Conservation (phyloP, 768 basidiomycete genomes). For the Cyclocybe cylindracea region DNA sequence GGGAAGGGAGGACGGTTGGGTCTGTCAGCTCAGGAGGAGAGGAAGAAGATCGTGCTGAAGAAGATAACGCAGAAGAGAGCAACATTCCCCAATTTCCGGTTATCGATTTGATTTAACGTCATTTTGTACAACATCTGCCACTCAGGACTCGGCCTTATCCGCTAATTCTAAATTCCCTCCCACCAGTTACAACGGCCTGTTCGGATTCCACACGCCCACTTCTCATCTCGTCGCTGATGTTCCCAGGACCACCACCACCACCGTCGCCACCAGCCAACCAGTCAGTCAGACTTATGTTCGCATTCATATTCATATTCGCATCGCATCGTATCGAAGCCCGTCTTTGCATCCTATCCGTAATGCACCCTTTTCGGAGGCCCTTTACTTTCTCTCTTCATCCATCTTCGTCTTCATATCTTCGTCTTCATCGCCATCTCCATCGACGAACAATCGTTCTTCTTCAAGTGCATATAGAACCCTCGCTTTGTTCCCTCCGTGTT, state of each 20-base stretch:
- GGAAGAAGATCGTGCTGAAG: background rate
- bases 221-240: slow-evolving; percentile 14
- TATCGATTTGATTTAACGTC: background rate
- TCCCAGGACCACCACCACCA: background rate
- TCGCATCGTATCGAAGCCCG: too few relatives aligned
- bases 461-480: too few relatives aligned
- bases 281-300: too few relatives aligned
- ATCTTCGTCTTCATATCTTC: too few relatives aligned
- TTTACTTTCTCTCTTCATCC: too few relatives aligned
- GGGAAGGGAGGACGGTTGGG: slow-evolving; percentile 1
- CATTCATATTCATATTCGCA: too few relatives aligned
- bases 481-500: too few relatives aligned
- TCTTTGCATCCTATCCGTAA: too few relatives aligned
- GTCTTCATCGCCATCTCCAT: too few relatives aligned
- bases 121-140: background rate
- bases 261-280: background rate
- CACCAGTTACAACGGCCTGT: slow-evolving; percentile 19
- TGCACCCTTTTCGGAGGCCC: too few relatives aligned
- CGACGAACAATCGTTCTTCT: too few relatives aligned
- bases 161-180: background rate
- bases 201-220: slow-evolving; percentile 1
- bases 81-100: too few relatives aligned
- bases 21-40: background rate
- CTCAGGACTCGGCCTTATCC: background rate
- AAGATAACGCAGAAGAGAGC: background rate